phyloP scores from a whole-genome alignment of 768 basidiomycete genomes.

The Termitomyces sp. region DNA sequence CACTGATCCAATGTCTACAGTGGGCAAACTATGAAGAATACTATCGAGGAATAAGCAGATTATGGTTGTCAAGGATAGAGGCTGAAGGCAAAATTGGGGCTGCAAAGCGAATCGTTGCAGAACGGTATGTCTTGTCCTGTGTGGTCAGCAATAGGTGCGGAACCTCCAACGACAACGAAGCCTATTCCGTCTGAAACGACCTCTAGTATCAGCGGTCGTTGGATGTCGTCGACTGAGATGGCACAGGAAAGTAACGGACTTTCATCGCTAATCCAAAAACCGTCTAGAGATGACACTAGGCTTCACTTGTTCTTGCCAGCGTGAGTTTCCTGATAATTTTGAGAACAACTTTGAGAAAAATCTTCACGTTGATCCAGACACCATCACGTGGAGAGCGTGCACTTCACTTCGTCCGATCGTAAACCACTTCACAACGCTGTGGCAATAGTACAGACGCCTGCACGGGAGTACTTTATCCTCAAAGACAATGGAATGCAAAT shows the following conservation, averaged over 20 bases:
- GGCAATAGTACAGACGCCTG: slow-evolving; percentile 66
- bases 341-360: neutral
- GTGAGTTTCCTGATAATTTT: slow-evolving; percentile 31
- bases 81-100: slow-evolving; percentile 35
- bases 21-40: slow-evolving; percentile 76
- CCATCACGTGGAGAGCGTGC: slow-evolving; percentile 73
- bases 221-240: slow-evolving; percentile 68
- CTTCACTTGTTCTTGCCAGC: slow-evolving; percentile 62
- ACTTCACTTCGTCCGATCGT: slow-evolving; percentile 44
- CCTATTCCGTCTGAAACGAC: neutral
- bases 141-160: slow-evolving; percentile 66
- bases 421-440: slow-evolving; percentile 52
- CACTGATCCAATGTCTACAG: slow-evolving; percentile 38
- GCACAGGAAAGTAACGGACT: slow-evolving; percentile 62
- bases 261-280: slow-evolving; percentile 12
- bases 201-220: slow-evolving; percentile 59
- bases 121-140: slow-evolving; percentile 62
- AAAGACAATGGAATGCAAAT: slow-evolving; percentile 76
- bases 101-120: slow-evolving; percentile 45
- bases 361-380: slow-evolving; percentile 38
- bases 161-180: neutral
- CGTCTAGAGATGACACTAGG: slow-evolving; percentile 17
- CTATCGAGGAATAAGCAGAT: slow-evolving; percentile 56
- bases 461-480: slow-evolving; percentile 63
- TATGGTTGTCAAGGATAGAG: slow-evolving; percentile 49